Percentiles rank a stretch among this genome's conserved stretches.
These are phyloP conservation scores for Desmodesmus armatus DNA, from an alignment of 139 green algal species.

Conservation along the genomic window DNA sequence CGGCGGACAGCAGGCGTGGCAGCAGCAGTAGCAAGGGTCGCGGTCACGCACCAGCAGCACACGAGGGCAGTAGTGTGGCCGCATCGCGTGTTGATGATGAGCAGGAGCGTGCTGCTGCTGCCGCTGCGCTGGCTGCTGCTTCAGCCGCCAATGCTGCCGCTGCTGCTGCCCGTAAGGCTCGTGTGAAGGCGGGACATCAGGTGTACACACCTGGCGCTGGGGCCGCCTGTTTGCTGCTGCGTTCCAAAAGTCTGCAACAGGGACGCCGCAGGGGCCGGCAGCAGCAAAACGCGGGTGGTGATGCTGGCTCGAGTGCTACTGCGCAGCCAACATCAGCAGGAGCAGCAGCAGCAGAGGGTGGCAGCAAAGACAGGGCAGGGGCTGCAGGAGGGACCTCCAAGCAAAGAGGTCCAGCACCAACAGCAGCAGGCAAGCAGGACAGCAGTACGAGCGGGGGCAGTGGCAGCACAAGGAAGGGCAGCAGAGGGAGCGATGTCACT, in stretches of 20 bases:
- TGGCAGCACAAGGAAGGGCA: not conserved
- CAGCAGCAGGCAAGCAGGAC: not conserved
- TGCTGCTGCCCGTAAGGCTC: slow-evolving; percentile 20
- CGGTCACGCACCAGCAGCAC: not conserved
- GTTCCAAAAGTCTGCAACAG: not conserved
- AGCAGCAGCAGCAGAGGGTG: not conserved
- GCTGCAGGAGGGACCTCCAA: not conserved
- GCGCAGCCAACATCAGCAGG: not conserved
- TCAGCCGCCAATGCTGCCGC: slow-evolving; percentile 37
- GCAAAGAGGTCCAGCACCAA: not conserved
- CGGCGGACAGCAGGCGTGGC: not conserved
- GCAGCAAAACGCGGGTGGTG: not conserved
- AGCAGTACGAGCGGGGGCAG: not conserved
- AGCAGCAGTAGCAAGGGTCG: not conserved
- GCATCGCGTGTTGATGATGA: not conserved
- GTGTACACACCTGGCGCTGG: slow-evolving; percentile 43
- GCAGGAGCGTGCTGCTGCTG: too few species aligned
- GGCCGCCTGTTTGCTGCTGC: slow-evolving; percentile 36
- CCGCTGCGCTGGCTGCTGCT: not conserved
- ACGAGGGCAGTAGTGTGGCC: not conserved
- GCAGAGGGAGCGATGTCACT: not conserved
- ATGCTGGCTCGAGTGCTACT: not conserved
- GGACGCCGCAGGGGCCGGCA: not conserved
- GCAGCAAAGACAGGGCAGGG: not conserved
- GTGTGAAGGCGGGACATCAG: slow-evolving; percentile 26